Conservation (phyloP, 169 alveolate genomes). For the Neospora caninum region DNA sequence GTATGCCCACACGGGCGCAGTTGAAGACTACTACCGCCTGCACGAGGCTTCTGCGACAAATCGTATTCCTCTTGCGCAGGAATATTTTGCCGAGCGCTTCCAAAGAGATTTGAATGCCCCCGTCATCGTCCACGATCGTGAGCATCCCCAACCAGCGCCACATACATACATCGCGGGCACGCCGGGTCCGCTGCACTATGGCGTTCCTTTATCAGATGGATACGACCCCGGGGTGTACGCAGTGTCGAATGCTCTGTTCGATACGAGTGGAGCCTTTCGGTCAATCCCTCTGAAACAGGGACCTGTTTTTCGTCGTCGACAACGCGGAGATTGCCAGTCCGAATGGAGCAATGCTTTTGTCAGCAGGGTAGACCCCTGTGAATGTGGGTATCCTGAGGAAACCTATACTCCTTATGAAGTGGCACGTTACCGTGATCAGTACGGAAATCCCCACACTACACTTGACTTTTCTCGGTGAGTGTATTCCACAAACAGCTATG, state of each 20-base stretch:
- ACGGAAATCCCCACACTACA: conserved; percentile 48
- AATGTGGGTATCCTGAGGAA: conserved; percentile 71
- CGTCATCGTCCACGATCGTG: conserved; percentile 24
- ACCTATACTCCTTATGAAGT: conserved; percentile 74
- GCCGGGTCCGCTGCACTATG: conserved; percentile 68
- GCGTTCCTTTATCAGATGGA: conserved; percentile 67
- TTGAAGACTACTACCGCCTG: not conserved
- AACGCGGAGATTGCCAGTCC: conserved; percentile 80
- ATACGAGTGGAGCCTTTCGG: conserved; percentile 70
- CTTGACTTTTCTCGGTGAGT: conserved; percentile 29
- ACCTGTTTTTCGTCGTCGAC: conserved; percentile 78
- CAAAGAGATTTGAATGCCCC: not conserved
- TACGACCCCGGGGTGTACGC: conserved; percentile 78
- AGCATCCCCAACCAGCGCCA: conserved; percentile 49
- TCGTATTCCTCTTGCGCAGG: not conserved
- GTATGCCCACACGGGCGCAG: conserved; percentile 25
- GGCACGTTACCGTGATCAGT: conserved; percentile 70
- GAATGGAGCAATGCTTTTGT: conserved; percentile 88
- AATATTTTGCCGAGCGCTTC: not conserved
- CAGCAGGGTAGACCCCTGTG: conserved; percentile 75
- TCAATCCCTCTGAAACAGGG: conserved; percentile 71
- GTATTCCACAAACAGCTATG: not conserved
- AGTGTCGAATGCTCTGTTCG: conserved; percentile 76
- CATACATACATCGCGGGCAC: conserved; percentile 47
- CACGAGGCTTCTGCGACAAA: not conserved